Conservation (phyloP, 371 early-diverging fungal species). For the Lichtheimia corymbifera region DNA sequence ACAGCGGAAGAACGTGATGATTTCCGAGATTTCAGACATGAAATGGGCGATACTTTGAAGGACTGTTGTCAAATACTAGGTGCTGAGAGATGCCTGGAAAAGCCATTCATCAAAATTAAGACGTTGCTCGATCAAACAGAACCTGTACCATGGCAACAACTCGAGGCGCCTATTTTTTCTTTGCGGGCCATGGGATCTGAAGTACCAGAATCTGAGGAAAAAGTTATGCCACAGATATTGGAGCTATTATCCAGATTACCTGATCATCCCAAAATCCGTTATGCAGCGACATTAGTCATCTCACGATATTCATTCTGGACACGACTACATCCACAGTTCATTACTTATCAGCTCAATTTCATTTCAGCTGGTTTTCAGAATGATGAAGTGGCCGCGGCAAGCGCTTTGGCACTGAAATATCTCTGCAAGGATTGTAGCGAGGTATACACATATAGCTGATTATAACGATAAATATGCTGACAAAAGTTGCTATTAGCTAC, state of each 20-base stretch:
- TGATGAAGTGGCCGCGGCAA: conserved; percentile 85
- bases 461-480: conserved; percentile 3
- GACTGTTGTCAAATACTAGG: conserved; percentile 88
- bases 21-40: conserved; percentile 92
- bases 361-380: conserved; percentile 87
- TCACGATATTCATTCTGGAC: conserved; percentile 96
- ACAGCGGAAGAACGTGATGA: conserved; percentile 89
- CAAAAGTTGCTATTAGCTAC: conserved; percentile 48
- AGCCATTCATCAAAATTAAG: conserved; percentile 60
- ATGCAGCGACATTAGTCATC: conserved; percentile 94
- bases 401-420: conserved; percentile 83
- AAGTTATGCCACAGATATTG: conserved; percentile 88
- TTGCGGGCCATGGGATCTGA: conserved; percentile 91
- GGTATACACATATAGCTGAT: conserved; percentile 40
- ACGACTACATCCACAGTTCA: conserved; percentile 79
- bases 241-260: conserved; percentile 82
- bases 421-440: conserved; percentile 88
- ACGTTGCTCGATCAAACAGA: conserved; percentile 27
- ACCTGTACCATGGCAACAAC: conserved; percentile 80
- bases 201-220: conserved; percentile 68
- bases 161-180: conserved; percentile 94
- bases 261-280: conserved; percentile 87
- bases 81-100: conserved; percentile 67
- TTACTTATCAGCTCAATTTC: conserved; percentile 87
- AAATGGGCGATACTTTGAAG: conserved; percentile 96